A percentile compares a stretch with the other conserved stretches of the same genome.
Evolutionary conservation across 805 yeast genomes (phyloP).

Genomic region (Metschnikowia aberdeeniae): DNA sequence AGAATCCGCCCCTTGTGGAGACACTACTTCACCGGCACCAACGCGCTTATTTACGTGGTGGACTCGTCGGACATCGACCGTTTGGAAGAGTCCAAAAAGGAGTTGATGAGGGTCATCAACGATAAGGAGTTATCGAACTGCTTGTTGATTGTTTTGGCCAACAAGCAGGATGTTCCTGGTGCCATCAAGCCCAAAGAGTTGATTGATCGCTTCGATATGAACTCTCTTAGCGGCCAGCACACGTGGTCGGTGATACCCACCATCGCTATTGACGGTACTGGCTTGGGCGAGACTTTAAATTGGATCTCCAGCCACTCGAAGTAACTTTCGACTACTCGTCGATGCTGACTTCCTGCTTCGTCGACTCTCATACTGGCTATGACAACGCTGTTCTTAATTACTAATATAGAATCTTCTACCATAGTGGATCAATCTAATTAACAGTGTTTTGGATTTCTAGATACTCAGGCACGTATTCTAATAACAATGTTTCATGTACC

Average conservation of each 20-base stretch:
- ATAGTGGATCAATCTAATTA: too few relatives aligned
- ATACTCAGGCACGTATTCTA: too few relatives aligned
- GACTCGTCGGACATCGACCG: slow-evolving; percentile 75
- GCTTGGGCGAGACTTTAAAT: slow-evolving; percentile 79
- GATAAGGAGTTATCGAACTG: slow-evolving; percentile 84
- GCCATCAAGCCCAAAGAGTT: slow-evolving; percentile 77
- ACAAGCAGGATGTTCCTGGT: slow-evolving; percentile 74
- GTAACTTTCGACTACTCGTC: not conserved
- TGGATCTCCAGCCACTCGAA: slow-evolving; percentile 72
- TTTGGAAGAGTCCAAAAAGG: slow-evolving; percentile 72
- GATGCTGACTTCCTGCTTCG: not conserved
- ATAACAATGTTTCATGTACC: too few relatives aligned
- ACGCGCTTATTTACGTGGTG: slow-evolving; percentile 86
- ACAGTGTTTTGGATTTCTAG: too few relatives aligned
- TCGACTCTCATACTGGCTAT: slow-evolving; percentile 10
- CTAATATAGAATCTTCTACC: not conserved
- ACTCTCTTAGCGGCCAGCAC: slow-evolving; percentile 55
- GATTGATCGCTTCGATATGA: slow-evolving; percentile 66
- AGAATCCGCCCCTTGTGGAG: slow-evolving; percentile 91
- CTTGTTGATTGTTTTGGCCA: slow-evolving; percentile 78
- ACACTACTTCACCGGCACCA: slow-evolving; percentile 90
- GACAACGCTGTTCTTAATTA: not conserved
- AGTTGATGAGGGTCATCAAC: slow-evolving; percentile 69
- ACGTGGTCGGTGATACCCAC: slow-evolving; percentile 91
- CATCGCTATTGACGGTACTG: slow-evolving; percentile 86